Conservation (phyloP, 371 early-diverging fungal species). For the Mucor sp. region DNA sequence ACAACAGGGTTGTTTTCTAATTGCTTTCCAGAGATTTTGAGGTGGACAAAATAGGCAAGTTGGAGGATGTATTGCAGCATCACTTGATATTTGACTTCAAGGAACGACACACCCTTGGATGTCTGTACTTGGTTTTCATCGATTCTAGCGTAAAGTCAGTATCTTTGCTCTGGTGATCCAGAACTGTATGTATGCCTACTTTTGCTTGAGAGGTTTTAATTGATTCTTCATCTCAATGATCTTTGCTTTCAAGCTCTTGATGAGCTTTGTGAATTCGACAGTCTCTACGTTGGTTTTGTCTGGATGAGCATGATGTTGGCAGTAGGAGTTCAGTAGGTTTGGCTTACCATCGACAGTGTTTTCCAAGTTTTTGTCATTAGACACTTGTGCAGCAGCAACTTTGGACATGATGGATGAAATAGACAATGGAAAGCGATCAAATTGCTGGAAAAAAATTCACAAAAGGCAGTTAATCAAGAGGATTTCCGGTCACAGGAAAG, state of each 20-base stretch:
- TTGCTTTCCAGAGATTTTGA: constrained; percentile 76
- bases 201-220: constrained; percentile 54
- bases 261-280: constrained; percentile 43
- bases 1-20: constrained; percentile 71
- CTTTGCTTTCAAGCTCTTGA: constrained; percentile 57
- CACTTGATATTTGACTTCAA: constrained; percentile 85
- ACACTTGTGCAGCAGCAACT: constrained; percentile 5
- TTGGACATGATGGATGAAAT: constrained; percentile 9
- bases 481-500: constrained; percentile 7
- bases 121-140: constrained; percentile 67
- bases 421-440: neutral
- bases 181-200: constrained; percentile 30
- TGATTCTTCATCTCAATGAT: constrained; percentile 56
- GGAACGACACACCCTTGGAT: constrained; percentile 78
- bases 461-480: neutral
- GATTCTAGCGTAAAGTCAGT: constrained; percentile 29
- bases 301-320: neutral
- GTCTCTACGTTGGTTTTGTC: constrained; percentile 7
- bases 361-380: neutral
- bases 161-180: neutral
- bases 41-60: constrained; percentile 71
- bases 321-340: neutral
- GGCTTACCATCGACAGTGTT: neutral
- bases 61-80: constrained; percentile 87
- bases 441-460: neutral